These are phyloP conservation scores for Podila minutissima DNA, from an alignment of 192 early-diverging fungal species.

Conservation along the genomic window DNA sequence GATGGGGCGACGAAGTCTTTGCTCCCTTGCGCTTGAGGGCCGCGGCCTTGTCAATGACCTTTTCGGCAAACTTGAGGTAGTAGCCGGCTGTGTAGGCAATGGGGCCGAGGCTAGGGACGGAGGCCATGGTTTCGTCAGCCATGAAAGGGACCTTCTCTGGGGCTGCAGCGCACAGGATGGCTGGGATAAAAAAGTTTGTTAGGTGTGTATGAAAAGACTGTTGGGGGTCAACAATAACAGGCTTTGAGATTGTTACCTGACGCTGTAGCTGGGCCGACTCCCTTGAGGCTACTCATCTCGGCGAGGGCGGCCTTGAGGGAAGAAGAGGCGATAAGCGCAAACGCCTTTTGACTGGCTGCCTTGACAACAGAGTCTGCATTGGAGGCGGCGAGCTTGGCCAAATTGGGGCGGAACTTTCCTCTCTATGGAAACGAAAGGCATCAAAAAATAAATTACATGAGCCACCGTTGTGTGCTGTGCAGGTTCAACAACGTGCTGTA, in stretches of 20 bases:
- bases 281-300: conserved; percentile 43
- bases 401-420: conserved; percentile 43
- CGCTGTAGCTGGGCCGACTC: conserved; percentile 43
- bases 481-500: neutral
- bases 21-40: conserved; percentile 10
- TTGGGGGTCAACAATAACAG: neutral
- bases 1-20: conserved; percentile 21
- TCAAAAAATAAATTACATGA: neutral
- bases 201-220: neutral
- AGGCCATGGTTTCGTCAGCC: conserved; percentile 51
- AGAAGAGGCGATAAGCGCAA: conserved; percentile 8
- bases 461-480: neutral
- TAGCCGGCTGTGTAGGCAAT: conserved; percentile 42
- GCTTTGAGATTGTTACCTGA: conserved; percentile 7
- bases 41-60: conserved; percentile 34
- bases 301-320: conserved; percentile 26
- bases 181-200: neutral
- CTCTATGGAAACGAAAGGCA: conserved; percentile 2
- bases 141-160: conserved; percentile 42
- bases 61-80: conserved; percentile 43
- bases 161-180: conserved; percentile 36
- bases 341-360: conserved; percentile 25
- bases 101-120: conserved; percentile 39
- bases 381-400: conserved; percentile 25
- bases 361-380: conserved; percentile 22